A percentile compares a stretch with the other conserved stretches of the same genome.
phyloP scores from a whole-genome alignment of 805 yeast genomes.

The Metschnikowia cerradonensis region DNA sequence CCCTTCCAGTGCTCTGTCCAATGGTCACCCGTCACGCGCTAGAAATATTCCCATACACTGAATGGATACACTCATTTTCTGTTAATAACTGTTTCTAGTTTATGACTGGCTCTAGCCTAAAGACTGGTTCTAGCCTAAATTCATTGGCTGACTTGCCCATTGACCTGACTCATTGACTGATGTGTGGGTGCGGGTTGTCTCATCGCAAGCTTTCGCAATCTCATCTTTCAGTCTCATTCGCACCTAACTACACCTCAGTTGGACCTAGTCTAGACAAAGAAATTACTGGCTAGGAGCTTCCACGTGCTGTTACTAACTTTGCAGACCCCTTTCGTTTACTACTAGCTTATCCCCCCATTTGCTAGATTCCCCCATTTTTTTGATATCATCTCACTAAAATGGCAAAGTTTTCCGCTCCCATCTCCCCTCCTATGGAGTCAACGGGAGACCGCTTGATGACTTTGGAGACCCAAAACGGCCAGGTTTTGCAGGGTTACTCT shows the following conservation, averaged over 20 bases:
- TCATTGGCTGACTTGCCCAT: background rate
- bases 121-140: too few relatives aligned
- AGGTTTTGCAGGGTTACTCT: conserved; percentile 87
- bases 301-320: conserved; percentile 10
- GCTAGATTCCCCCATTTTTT: conserved; percentile 1
- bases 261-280: background rate
- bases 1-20: background rate
- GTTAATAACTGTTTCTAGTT: too few relatives aligned
- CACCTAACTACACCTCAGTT: background rate
- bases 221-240: background rate
- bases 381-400: conserved; percentile 8
- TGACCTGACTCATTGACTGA: too few relatives aligned
- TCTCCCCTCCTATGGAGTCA: conserved; percentile 84
- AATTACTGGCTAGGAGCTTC: background rate
- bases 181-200: background rate
- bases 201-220: background rate
- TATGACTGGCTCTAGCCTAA: too few relatives aligned
- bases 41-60: too few relatives aligned
- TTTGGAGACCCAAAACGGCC: conserved; percentile 84
- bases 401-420: conserved; percentile 67
- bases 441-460: conserved; percentile 81
- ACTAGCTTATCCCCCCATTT: conserved; percentile 3
- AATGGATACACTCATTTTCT: too few relatives aligned
- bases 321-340: conserved; percentile 7
- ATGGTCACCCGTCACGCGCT: too few relatives aligned